phyloP scores from a whole-genome alignment of 2,329 filamentous ascomycete genomes.

The Cadophora malorum region DNA sequence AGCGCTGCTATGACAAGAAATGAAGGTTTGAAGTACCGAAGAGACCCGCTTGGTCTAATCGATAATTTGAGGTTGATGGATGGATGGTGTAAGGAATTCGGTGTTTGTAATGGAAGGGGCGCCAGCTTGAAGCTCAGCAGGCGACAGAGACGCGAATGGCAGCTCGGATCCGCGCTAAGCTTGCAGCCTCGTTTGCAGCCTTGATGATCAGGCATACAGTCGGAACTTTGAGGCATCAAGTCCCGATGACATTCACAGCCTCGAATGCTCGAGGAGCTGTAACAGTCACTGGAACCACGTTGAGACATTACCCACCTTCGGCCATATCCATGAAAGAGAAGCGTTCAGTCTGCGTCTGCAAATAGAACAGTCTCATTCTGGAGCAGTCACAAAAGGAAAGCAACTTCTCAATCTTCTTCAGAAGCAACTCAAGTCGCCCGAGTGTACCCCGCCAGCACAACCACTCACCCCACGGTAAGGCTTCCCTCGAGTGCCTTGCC shows the following conservation, averaged over 20 bases:
- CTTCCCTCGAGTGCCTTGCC: constrained; percentile 32
- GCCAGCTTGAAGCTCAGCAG: constrained; percentile 33
- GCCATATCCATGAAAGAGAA: background rate
- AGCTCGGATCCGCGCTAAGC: constrained; percentile 9
- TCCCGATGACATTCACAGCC: constrained; percentile 17
- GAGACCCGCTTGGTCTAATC: constrained; percentile 26
- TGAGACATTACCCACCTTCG: background rate
- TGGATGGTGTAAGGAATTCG: constrained; percentile 20
- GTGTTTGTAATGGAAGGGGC: constrained; percentile 38
- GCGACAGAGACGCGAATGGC: constrained; percentile 38
- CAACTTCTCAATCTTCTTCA: background rate
- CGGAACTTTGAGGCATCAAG: constrained; percentile 2
- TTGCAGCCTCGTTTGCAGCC: constrained; percentile 6
- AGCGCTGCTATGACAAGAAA: constrained; percentile 14
- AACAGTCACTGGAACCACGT: constrained; percentile 29
- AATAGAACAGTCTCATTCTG: background rate
- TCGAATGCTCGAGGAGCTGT: constrained; percentile 20
- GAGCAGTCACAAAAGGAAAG: background rate
- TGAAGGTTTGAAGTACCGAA: background rate
- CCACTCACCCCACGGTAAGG: constrained; percentile 28
- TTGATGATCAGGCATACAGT: background rate
- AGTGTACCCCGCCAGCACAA: constrained; percentile 27
- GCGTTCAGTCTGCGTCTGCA: background rate
- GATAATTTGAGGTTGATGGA: constrained; percentile 38
- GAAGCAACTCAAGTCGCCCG: background rate